Evolutionary conservation across 192 early-diverging fungal species (phyloP).

Genomic region (Backusella westeae): DNA sequence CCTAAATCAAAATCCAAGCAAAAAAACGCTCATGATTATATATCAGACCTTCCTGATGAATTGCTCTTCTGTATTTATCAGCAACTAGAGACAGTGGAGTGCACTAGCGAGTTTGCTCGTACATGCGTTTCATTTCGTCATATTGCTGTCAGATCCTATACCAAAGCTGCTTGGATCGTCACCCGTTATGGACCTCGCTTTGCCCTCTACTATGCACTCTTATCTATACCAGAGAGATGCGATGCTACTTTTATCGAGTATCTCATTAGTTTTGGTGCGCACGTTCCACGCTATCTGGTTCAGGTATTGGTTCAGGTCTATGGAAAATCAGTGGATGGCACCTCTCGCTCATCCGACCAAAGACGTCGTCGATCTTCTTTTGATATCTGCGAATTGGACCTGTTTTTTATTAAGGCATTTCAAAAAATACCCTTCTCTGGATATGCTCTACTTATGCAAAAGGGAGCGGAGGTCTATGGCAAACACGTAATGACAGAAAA

Average conservation of each 20-base stretch:
- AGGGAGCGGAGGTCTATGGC: neutral
- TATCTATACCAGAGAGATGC: neutral
- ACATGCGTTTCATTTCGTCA: slow-evolving; percentile 1
- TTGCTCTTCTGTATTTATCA: neutral
- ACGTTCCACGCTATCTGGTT: slow-evolving; percentile 15
- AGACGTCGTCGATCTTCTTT: slow-evolving; percentile 1
- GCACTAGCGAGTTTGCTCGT: neutral
- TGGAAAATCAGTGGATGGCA: neutral
- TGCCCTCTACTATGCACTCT: slow-evolving; percentile 13
- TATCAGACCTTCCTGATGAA: neutral
- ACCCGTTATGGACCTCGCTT: slow-evolving; percentile 10
- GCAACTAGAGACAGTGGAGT: neutral
- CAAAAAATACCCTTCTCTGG: neutral
- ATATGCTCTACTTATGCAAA: neutral
- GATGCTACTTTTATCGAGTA: neutral
- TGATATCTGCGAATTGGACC: neutral
- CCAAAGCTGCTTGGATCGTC: slow-evolving; percentile 16
- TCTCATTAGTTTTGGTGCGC: slow-evolving; percentile 9
- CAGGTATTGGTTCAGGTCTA: slow-evolving; percentile 13
- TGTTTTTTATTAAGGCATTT: neutral
- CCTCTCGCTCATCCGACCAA: neutral
- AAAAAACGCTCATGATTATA: neutral
- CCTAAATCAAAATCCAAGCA: neutral
- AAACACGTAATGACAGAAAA: neutral
- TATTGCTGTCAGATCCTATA: neutral